Conservation (phyloP, 2,329 filamentous ascomycete genomes). For the Aspergillus calidoustus region DNA sequence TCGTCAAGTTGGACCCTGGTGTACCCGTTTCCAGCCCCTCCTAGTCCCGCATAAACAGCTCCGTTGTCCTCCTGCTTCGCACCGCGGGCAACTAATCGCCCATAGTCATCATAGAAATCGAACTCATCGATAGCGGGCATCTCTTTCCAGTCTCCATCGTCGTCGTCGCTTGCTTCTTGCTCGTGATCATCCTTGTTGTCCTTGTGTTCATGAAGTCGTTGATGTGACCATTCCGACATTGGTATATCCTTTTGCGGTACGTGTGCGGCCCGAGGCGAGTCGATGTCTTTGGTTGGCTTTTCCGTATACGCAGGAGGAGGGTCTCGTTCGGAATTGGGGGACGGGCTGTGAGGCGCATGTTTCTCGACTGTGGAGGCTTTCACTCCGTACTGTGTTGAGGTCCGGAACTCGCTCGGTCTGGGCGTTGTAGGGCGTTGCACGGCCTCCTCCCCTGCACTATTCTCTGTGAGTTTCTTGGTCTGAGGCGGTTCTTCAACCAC, state of each 20-base stretch:
- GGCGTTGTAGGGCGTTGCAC: constrained; percentile 8
- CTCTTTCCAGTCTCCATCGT: constrained; percentile 77
- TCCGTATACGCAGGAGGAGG: constrained; percentile 25
- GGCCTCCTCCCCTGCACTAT: constrained; percentile 1
- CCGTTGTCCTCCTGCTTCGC: constrained; percentile 71
- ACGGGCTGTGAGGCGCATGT: not conserved
- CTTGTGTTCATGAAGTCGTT: constrained; percentile 66
- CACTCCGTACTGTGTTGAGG: not conserved
- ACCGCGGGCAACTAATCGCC: constrained; percentile 82
- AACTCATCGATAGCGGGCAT: constrained; percentile 95
- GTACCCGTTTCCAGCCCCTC: constrained; percentile 92
- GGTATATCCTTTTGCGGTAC: constrained; percentile 41
- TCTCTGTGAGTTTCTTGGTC: not conserved
- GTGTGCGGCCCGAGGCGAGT: constrained; percentile 23
- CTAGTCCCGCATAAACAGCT: constrained; percentile 75
- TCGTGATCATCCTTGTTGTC: constrained; percentile 50
- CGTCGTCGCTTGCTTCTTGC: constrained; percentile 42
- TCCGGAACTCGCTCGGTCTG: not conserved
- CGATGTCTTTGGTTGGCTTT: constrained; percentile 11
- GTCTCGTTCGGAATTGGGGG: constrained; percentile 12
- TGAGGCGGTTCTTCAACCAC: not conserved
- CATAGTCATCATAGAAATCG: constrained; percentile 94
- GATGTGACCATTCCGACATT: constrained; percentile 87
- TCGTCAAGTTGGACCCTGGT: constrained; percentile 95
- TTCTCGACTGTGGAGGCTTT: constrained; percentile 13